A percentile compares a stretch with the other conserved stretches of the same genome.
phyloP scores from a whole-genome alignment of 2,329 filamentous ascomycete genomes.

The Colletotrichum sp. region DNA sequence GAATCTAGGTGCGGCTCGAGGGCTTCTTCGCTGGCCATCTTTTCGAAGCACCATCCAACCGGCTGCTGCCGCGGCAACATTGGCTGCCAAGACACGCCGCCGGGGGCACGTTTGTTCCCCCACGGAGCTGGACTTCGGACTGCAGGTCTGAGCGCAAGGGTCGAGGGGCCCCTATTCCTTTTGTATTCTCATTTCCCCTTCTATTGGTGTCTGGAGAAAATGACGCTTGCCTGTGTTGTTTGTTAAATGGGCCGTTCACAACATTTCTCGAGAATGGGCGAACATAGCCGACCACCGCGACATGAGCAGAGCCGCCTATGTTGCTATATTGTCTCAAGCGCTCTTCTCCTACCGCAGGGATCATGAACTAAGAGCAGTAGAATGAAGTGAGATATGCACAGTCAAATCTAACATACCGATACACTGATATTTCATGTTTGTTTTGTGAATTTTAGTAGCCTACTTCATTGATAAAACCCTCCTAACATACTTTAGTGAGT shows the following conservation, averaged over 20 bases:
- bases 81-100: neutral
- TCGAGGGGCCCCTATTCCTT: neutral
- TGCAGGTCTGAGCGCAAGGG: neutral
- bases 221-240: neutral
- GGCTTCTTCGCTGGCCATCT: neutral
- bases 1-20: neutral
- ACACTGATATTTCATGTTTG: neutral
- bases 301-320: neutral
- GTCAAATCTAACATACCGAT: fast-evolving
- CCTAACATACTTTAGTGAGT: fast-evolving
- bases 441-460: fast-evolving
- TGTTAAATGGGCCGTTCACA: neutral
- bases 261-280: neutral
- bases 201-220: neutral
- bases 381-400: neutral
- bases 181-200: neutral
- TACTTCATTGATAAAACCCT: neutral
- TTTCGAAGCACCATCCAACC: neutral
- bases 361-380: fast-evolving
- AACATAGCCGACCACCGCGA: neutral
- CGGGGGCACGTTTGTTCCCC: neutral
- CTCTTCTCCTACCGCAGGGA: too few species aligned
- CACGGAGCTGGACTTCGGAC: neutral
- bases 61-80: neutral
- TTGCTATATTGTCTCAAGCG: neutral